phyloP scores from a whole-genome alignment of 2,329 filamentous ascomycete genomes.

The Xylogone sp. region DNA sequence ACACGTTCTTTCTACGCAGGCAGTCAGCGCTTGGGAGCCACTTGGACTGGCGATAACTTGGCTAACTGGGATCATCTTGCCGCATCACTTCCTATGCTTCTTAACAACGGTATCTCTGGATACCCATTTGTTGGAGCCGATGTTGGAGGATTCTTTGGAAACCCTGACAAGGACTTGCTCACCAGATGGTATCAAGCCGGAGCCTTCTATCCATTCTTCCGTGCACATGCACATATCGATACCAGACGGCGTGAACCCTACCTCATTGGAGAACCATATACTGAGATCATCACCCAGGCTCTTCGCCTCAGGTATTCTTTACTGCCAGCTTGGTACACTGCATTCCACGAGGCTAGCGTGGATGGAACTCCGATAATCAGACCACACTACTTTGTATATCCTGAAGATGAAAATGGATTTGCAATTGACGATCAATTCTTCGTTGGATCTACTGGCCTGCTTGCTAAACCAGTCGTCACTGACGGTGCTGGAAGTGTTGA shows the following conservation, averaged over 20 bases:
- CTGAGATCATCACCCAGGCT: slow-evolving; percentile 79
- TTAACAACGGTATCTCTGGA: slow-evolving; percentile 88
- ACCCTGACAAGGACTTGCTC: slow-evolving; percentile 87
- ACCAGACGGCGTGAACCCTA: slow-evolving; percentile 93
- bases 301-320: slow-evolving; percentile 85
- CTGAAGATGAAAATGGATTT: slow-evolving; percentile 81
- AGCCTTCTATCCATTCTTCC: slow-evolving; percentile 97
- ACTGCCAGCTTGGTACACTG: slow-evolving; percentile 93
- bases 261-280: slow-evolving; percentile 78
- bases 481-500: slow-evolving; percentile 70
- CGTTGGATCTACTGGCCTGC: slow-evolving; percentile 78
- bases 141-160: slow-evolving; percentile 97
- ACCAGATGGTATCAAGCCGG: slow-evolving; percentile 96
- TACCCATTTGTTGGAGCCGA: slow-evolving; percentile 94
- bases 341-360: slow-evolving; percentile 83
- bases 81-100: slow-evolving; percentile 87
- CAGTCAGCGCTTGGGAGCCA: slow-evolving; percentile 83
- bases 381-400: slow-evolving; percentile 91
- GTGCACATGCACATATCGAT: slow-evolving; percentile 94
- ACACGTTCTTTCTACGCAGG: slow-evolving; percentile 92
- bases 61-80: slow-evolving; percentile 88
- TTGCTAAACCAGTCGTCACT: slow-evolving; percentile 86
- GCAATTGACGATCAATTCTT: slow-evolving; percentile 91
- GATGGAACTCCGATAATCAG: slow-evolving; percentile 84
- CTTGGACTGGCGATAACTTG: slow-evolving; percentile 99